Conservation (phyloP, 2,329 filamentous ascomycete genomes). For the Fusarium sp. region DNA sequence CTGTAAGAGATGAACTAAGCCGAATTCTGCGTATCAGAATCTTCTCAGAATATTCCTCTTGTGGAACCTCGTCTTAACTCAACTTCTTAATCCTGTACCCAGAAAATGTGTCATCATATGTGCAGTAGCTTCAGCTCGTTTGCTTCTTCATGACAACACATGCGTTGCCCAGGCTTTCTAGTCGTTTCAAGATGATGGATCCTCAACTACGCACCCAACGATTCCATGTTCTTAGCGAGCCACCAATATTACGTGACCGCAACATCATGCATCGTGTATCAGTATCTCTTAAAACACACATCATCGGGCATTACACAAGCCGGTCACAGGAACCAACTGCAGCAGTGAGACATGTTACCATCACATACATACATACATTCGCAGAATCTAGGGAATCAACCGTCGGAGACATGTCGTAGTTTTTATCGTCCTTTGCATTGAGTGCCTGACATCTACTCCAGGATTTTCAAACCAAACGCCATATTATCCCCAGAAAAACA, state of each 20-base stretch:
- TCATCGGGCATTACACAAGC: constrained; percentile 15
- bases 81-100: constrained; percentile 10
- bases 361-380: constrained; percentile 8
- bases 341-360: constrained; percentile 13
- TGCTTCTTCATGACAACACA: constrained; percentile 33
- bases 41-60: constrained; percentile 13
- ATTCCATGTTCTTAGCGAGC: constrained; percentile 17
- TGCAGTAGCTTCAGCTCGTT: constrained; percentile 21
- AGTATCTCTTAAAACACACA: constrained; percentile 1
- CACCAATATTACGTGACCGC: constrained; percentile 17
- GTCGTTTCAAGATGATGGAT: constrained; percentile 37
- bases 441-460: constrained; percentile 48
- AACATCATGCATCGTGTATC: constrained; percentile 19
- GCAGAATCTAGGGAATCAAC: neutral
- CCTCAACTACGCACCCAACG: constrained; percentile 16
- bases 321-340: constrained; percentile 23
- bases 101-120: constrained; percentile 39
- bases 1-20: neutral
- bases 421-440: constrained; percentile 47
- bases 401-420: constrained; percentile 20
- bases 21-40: constrained; percentile 2
- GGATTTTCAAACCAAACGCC: constrained; percentile 49
- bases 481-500: constrained; percentile 42
- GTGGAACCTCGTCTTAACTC: constrained; percentile 30
- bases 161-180: constrained; percentile 30